These are phyloP conservation scores for Sugiyamaella americana DNA, from an alignment of 805 yeast species.

Conservation along the genomic window DNA sequence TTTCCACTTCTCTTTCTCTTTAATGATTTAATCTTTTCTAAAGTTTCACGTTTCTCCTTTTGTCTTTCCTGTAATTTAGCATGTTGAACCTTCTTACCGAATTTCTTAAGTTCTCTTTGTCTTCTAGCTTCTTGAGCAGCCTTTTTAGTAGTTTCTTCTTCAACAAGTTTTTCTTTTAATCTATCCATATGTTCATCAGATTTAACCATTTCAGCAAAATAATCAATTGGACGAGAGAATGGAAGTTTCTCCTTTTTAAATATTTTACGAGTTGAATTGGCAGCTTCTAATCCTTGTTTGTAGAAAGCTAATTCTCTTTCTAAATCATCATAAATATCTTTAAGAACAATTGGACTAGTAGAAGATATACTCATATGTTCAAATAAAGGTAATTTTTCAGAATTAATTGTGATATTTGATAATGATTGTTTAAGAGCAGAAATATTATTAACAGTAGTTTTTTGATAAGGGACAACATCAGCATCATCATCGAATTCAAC, in stretches of 20 bases:
- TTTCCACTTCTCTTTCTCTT: constrained; percentile 80
- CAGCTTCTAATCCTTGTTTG: constrained; percentile 88
- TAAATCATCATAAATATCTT: constrained; percentile 90
- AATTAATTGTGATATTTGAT: constrained; percentile 36
- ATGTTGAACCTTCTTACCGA: constrained; percentile 94
- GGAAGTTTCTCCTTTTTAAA: constrained; percentile 65
- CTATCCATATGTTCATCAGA: constrained; percentile 97
- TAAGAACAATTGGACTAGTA: constrained; percentile 51
- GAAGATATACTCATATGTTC: constrained; percentile 78
- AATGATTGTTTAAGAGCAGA: constrained; percentile 50
- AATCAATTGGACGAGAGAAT: constrained; percentile 88
- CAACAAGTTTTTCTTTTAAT: constrained; percentile 70
- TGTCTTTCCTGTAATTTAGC: constrained; percentile 91
- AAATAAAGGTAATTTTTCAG: constrained; percentile 56
- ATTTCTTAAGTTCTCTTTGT: constrained; percentile 92
- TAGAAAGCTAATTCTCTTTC: constrained; percentile 93
- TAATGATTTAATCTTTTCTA: constrained; percentile 85
- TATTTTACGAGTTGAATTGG: constrained; percentile 62
- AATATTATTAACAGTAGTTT: constrained; percentile 77
- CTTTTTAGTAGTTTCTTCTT: constrained; percentile 65
- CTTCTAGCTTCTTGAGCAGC: constrained; percentile 90
- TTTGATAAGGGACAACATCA: constrained; percentile 87
- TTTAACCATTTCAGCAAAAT: constrained; percentile 98
- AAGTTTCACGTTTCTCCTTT: constrained; percentile 82
- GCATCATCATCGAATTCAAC: constrained; percentile 92